Percentiles rank a stretch among this genome's conserved stretches.
Conservation (phyloP, 495 filamentous ascomycete genomes). For the Aspergillus homomorphus region DNA sequence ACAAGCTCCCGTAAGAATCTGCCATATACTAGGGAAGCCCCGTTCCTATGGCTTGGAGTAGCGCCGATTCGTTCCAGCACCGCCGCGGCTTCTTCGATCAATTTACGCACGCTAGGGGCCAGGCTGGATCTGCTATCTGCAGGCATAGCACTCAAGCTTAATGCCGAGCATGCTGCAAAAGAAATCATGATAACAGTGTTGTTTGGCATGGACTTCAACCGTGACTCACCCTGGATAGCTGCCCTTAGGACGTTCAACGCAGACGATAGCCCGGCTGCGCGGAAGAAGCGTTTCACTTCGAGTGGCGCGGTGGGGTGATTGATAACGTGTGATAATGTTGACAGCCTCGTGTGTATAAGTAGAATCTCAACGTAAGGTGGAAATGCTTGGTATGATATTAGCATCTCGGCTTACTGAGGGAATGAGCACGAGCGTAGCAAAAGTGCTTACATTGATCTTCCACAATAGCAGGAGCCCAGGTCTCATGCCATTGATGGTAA, state of each 20-base stretch:
- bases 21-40: conserved; percentile 59
- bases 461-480: conserved; percentile 58
- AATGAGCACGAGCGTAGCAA: background rate
- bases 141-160: conserved; percentile 59
- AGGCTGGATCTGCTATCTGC: conserved; percentile 52
- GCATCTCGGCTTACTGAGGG: background rate
- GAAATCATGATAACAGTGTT: conserved; percentile 77
- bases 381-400: conserved; percentile 42
- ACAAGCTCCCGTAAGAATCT: conserved; percentile 59
- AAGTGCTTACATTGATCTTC: conserved; percentile 47
- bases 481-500: conserved; percentile 59
- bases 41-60: conserved; percentile 60
- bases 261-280: conserved; percentile 63
- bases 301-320: conserved; percentile 69
- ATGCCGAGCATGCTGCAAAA: conserved; percentile 67
- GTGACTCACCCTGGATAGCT: conserved; percentile 66
- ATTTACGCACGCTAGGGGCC: conserved; percentile 62
- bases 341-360: conserved; percentile 67
- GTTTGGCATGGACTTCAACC: conserved; percentile 72
- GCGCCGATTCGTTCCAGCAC: conserved; percentile 67
- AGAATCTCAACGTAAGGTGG: conserved; percentile 74
- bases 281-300: conserved; percentile 69
- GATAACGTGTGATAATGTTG: conserved; percentile 70
- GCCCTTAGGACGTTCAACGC: conserved; percentile 71
- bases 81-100: conserved; percentile 67